These are phyloP conservation scores for Populus trichocarpa DNA, from an alignment of 441 rosid genomes.

Conservation along the genomic window DNA sequence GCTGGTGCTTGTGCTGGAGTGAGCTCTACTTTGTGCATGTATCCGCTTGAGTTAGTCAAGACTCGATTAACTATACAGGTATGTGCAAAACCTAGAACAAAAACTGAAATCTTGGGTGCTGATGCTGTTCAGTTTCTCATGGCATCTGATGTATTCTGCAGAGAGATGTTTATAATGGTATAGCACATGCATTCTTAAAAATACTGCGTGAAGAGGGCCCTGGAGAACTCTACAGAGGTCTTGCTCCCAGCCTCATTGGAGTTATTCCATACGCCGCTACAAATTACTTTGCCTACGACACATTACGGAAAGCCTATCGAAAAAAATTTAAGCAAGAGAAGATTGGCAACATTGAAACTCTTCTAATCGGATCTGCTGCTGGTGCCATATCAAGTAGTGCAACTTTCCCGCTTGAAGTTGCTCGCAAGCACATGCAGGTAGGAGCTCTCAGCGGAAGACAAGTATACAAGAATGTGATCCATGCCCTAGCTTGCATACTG, in stretches of 20 bases:
- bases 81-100: neutral
- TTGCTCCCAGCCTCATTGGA: constrained; percentile 92
- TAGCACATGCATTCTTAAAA: constrained; percentile 74
- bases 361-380: constrained; percentile 83
- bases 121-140: neutral
- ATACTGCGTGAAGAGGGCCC: constrained; percentile 79
- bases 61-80: constrained; percentile 97
- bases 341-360: constrained; percentile 87
- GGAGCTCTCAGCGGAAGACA: constrained; percentile 87
- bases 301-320: constrained; percentile 68
- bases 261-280: constrained; percentile 94
- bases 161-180: constrained; percentile 75
- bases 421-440: constrained; percentile 97
- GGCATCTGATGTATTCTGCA: constrained; percentile 28
- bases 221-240: constrained; percentile 84
- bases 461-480: constrained; percentile 77
- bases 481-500: constrained; percentile 77
- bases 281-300: constrained; percentile 88
- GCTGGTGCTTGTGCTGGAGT: constrained; percentile 99
- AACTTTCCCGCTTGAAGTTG: constrained; percentile 96
- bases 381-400: constrained; percentile 92
- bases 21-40: constrained; percentile 85
- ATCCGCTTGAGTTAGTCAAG: constrained; percentile 90
- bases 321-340: constrained; percentile 67
- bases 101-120: neutral